Conservation (phyloP, 106 monocot genomes). For the Ottelia alismoides region DNA sequence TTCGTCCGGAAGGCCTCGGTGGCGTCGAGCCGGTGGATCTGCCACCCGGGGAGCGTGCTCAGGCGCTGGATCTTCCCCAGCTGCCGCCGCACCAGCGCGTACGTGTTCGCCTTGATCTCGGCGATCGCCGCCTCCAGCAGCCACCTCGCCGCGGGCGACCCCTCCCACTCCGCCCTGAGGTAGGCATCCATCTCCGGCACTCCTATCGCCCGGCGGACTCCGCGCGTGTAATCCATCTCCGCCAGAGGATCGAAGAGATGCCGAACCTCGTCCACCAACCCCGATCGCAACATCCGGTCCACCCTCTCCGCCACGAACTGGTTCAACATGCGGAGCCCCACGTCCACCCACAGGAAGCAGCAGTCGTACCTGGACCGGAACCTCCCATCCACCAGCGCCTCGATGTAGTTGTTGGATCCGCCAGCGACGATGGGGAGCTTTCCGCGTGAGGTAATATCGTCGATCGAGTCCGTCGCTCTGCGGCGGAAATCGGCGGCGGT, state of each 20-base stretch:
- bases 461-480: slow-evolving; percentile 7
- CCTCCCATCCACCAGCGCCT: slow-evolving; percentile 37
- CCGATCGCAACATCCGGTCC: slow-evolving; percentile 16
- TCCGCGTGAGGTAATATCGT: slow-evolving; percentile 9
- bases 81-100: slow-evolving; percentile 35
- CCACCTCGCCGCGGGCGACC: not conserved
- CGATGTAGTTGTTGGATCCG: slow-evolving; percentile 47
- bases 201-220: slow-evolving; percentile 19
- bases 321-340: slow-evolving; percentile 8
- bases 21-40: slow-evolving; percentile 44
- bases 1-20: slow-evolving; percentile 26
- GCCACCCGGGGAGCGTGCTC: slow-evolving; percentile 24
- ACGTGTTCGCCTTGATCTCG: slow-evolving; percentile 58
- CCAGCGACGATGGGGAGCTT: slow-evolving; percentile 43
- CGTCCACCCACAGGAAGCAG: slow-evolving; percentile 28
- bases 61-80: slow-evolving; percentile 44
- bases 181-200: slow-evolving; percentile 28
- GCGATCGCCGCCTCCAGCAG: slow-evolving; percentile 27
- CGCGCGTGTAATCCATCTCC: slow-evolving; percentile 17
- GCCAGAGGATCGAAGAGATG: no score
- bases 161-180: slow-evolving; percentile 8
- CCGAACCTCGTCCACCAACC: slow-evolving; percentile 19
- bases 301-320: slow-evolving; percentile 4
- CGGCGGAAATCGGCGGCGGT: slow-evolving; percentile 35
- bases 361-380: slow-evolving; percentile 24